Evolutionary conservation across 164 flowering plant species (phyloP).

Genomic region (Macadamia integrifolia): DNA sequence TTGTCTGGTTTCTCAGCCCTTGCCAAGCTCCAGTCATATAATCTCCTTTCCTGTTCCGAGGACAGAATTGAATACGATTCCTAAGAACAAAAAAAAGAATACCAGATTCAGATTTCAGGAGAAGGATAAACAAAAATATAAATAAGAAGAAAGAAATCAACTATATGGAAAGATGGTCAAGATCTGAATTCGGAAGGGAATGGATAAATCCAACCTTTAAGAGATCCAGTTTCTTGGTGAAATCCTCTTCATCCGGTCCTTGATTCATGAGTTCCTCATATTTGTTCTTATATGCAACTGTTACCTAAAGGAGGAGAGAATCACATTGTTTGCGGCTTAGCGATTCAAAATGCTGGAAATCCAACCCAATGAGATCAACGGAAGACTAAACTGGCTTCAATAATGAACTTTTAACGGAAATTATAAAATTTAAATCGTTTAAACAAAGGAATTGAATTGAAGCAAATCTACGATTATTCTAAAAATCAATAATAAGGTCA

Average conservation of each 20-base stretch:
- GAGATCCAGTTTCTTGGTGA: constrained; percentile 42
- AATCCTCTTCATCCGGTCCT: constrained; percentile 54
- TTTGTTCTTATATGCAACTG: constrained; percentile 47
- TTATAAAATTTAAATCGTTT: too few relatives aligned
- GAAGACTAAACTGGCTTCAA: too few relatives aligned
- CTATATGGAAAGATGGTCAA: not conserved
- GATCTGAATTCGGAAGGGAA: not conserved
- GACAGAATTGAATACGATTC: constrained; percentile 70
- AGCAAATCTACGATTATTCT: too few relatives aligned
- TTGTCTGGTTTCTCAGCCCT: constrained; percentile 52
- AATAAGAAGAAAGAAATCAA: not conserved
- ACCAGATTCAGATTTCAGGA: not conserved
- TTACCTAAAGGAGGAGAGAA: constrained; percentile 32
- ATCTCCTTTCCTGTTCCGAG: constrained; percentile 61
- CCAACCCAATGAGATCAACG: too few relatives aligned
- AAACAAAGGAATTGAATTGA: too few relatives aligned
- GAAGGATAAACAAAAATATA: too few relatives aligned
- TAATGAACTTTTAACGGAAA: too few relatives aligned
- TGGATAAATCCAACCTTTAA: constrained; percentile 37
- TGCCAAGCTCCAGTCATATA: constrained; percentile 90
- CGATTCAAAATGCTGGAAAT: too few relatives aligned
- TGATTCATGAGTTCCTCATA: constrained; percentile 43
- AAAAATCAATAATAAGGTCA: too few relatives aligned
- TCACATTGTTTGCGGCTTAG: too few relatives aligned
- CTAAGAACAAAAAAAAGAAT: constrained; percentile 18